Percentiles rank a stretch among this genome's conserved stretches.
phyloP scores from a whole-genome alignment of 2,329 filamentous ascomycete species.

The Myriangium duriaei region DNA sequence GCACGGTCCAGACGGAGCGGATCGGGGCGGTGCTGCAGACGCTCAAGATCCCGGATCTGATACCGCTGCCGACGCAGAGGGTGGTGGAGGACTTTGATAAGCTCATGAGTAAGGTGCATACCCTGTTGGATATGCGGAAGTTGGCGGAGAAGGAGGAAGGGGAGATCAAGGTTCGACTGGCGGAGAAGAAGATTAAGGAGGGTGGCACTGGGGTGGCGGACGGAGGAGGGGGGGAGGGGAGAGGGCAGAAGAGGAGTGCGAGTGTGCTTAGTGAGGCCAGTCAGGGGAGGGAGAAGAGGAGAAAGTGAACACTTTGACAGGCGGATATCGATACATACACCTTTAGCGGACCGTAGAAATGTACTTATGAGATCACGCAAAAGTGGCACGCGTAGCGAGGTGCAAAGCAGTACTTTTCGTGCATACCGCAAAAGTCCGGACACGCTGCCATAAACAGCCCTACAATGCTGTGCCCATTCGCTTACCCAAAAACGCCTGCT shows the following conservation, averaged over 20 bases:
- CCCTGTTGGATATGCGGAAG: constrained; percentile 61
- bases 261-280: constrained; percentile 11
- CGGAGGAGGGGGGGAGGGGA: constrained; percentile 3
- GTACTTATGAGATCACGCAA: too few relatives aligned
- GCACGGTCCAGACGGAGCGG: constrained; percentile 59
- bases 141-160: constrained; percentile 62
- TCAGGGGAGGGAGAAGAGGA: constrained; percentile 9
- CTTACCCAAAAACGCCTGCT: too few relatives aligned
- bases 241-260: constrained; percentile 11
- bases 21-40: constrained; percentile 61
- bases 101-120: constrained; percentile 54
- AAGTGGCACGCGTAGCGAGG: too few relatives aligned
- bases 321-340: too few relatives aligned
- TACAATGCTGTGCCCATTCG: too few relatives aligned
- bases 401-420: too few relatives aligned
- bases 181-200: constrained; percentile 20
- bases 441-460: too few relatives aligned
- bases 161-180: constrained; percentile 47
- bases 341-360: too few relatives aligned
- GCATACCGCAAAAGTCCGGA: too few relatives aligned
- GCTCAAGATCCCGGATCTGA: constrained; percentile 55
- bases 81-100: constrained; percentile 61
- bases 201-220: constrained; percentile 4
- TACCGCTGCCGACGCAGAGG: constrained; percentile 61
- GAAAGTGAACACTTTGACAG: too few relatives aligned